These are phyloP conservation scores for Geotrichum carabidarum DNA, from an alignment of 1,139 yeast genomes.

Conservation along the genomic window DNA sequence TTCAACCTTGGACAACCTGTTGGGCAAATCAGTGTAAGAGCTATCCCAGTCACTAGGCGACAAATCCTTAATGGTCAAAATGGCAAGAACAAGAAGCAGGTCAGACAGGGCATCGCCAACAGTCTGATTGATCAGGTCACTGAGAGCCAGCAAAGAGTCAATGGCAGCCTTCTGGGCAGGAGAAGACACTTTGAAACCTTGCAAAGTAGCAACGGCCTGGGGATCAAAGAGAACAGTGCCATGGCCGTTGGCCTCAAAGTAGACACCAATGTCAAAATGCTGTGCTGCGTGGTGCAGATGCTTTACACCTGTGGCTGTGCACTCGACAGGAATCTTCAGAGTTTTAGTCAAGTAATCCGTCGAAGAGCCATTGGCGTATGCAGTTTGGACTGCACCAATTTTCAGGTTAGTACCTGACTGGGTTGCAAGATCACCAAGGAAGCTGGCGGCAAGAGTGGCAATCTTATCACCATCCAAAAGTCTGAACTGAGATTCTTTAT, in stretches of 20 bases:
- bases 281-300: constrained; percentile 88
- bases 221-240: constrained; percentile 86
- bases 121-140: constrained; percentile 82
- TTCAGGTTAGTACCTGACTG: constrained; percentile 36
- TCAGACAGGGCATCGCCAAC: constrained; percentile 97
- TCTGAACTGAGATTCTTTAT: constrained; percentile 47
- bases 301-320: constrained; percentile 95
- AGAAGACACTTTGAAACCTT: constrained; percentile 32
- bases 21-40: constrained; percentile 80
- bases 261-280: constrained; percentile 81
- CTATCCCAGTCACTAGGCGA: constrained; percentile 70
- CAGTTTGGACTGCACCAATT: constrained; percentile 93
- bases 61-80: constrained; percentile 53
- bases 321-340: constrained; percentile 71
- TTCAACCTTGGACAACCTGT: constrained; percentile 69
- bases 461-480: constrained; percentile 92
- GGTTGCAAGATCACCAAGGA: constrained; percentile 51
- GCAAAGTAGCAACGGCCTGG: constrained; percentile 44
- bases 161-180: constrained; percentile 45
- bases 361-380: constrained; percentile 93
- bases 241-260: constrained; percentile 99
- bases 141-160: constrained; percentile 50
- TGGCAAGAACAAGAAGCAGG: constrained; percentile 66
- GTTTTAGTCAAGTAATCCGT: constrained; percentile 62
- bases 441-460: constrained; percentile 74